phyloP scores from a whole-genome alignment of 192 early-diverging fungal species.

The Mortierella hygrophila region DNA sequence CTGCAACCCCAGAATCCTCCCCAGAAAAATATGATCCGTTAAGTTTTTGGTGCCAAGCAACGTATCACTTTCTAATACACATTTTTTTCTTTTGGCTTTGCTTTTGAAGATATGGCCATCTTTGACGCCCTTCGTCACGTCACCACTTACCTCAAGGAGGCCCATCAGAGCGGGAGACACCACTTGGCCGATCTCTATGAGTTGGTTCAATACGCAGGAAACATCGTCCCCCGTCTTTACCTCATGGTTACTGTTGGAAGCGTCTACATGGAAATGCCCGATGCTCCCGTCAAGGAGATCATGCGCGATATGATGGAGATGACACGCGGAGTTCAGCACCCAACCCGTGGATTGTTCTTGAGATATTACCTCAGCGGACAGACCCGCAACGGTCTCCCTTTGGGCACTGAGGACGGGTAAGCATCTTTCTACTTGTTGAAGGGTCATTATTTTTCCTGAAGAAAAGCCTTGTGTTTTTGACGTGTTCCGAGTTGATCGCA shows the following conservation, averaged over 20 bases:
- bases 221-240: conserved; percentile 98
- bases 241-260: conserved; percentile 99
- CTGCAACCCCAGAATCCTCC: background rate
- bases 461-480: background rate
- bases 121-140: conserved; percentile 98
- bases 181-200: conserved; percentile 96
- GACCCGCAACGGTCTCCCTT: conserved; percentile 95
- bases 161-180: conserved; percentile 85
- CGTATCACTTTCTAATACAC: background rate
- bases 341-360: conserved; percentile 96
- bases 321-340: conserved; percentile 98
- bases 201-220: conserved; percentile 97
- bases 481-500: background rate
- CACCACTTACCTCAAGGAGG: conserved; percentile 90
- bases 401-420: conserved; percentile 72
- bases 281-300: conserved; percentile 94
- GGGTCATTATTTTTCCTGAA: background rate
- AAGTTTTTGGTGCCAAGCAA: background rate
- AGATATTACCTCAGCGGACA: conserved; percentile 95
- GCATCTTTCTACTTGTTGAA: background rate
- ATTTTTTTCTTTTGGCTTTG: conserved; percentile 11
- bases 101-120: conserved; percentile 88
- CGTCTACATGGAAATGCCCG: conserved; percentile 94
- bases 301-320: conserved; percentile 99
- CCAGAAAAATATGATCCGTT: background rate